Percentiles rank a stretch among this genome's conserved stretches.
These are phyloP conservation scores for Aspergillus funiculosus DNA, from an alignment of 495 filamentous ascomycete genomes.

Conservation along the genomic window DNA sequence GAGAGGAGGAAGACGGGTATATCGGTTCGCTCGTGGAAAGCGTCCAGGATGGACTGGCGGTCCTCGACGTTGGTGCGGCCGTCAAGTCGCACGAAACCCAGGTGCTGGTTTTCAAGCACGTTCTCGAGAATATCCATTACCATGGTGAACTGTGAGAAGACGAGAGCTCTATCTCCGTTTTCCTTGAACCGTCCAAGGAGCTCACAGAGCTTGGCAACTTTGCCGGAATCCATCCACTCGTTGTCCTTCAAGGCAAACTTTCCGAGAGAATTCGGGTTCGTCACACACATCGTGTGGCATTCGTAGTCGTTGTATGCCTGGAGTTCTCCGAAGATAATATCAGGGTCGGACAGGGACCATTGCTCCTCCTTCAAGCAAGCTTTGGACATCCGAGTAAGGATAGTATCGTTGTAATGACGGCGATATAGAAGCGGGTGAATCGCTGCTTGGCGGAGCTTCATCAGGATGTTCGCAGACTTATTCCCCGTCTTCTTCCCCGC, in stretches of 20 bases:
- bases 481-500: slow-evolving; percentile 52
- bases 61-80: slow-evolving; percentile 77
- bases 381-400: slow-evolving; percentile 70
- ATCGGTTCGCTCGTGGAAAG: slow-evolving; percentile 66
- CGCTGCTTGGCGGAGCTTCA: slow-evolving; percentile 85
- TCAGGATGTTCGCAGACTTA: slow-evolving; percentile 68
- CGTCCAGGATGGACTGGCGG: slow-evolving; percentile 75
- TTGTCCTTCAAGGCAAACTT: slow-evolving; percentile 64
- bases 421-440: slow-evolving; percentile 90
- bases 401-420: slow-evolving; percentile 65
- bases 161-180: slow-evolving; percentile 78
- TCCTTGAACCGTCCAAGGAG: slow-evolving; percentile 65
- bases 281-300: slow-evolving; percentile 70
- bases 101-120: slow-evolving; percentile 66
- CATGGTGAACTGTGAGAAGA: slow-evolving; percentile 90
- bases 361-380: slow-evolving; percentile 61
- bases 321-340: slow-evolving; percentile 67
- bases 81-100: slow-evolving; percentile 75
- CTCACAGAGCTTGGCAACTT: slow-evolving; percentile 69
- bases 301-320: slow-evolving; percentile 73
- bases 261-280: slow-evolving; percentile 60
- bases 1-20: slow-evolving; percentile 91
- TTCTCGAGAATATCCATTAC: slow-evolving; percentile 85
- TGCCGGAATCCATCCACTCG: slow-evolving; percentile 91
- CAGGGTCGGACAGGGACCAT: slow-evolving; percentile 52